phyloP scores from a whole-genome alignment of 148 eudicot genomes.

The Camellia lanceoleosa region DNA sequence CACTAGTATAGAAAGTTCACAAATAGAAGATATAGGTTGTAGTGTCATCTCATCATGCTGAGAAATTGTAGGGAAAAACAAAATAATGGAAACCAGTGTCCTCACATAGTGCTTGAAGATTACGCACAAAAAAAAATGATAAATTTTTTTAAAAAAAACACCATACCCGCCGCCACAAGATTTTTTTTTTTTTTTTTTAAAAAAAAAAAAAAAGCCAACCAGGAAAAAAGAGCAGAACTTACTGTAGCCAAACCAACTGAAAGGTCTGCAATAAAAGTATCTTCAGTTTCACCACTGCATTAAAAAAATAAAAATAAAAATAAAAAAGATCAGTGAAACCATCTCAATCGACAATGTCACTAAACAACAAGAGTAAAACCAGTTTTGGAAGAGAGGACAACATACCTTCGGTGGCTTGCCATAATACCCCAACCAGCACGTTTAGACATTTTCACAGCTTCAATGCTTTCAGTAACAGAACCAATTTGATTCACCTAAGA shows the following conservation, averaged over 20 bases:
- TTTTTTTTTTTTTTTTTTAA: no score
- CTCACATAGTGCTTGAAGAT: not conserved
- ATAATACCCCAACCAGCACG: slow-evolving; percentile 56
- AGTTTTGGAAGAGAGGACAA: not conserved
- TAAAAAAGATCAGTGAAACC: slow-evolving; percentile 14
- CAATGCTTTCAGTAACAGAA: slow-evolving; percentile 44
- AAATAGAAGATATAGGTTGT: not conserved
- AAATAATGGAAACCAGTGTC: not conserved
- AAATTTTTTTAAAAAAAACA: no score
- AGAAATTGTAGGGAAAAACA: not conserved
- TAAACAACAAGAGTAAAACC: not conserved
- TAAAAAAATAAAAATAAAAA: slow-evolving; percentile 1
- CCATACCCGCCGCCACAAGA: no score
- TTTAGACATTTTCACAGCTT: slow-evolving; percentile 46
- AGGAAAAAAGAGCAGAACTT: not conserved
- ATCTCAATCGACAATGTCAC: slow-evolving; percentile 2
- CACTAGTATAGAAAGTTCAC: not conserved
- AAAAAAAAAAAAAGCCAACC: not conserved
- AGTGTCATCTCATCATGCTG: not conserved
- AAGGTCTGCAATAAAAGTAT: slow-evolving; percentile 51
- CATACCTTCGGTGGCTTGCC: slow-evolving; percentile 58
- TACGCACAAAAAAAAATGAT: not conserved
- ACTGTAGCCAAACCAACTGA: slow-evolving; percentile 55
- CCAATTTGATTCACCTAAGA: slow-evolving; percentile 59
- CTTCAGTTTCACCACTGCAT: slow-evolving; percentile 55